Evolutionary conservation across 495 filamentous ascomycete genomes (phyloP).

Genomic region (Haplographium delicatum): DNA sequence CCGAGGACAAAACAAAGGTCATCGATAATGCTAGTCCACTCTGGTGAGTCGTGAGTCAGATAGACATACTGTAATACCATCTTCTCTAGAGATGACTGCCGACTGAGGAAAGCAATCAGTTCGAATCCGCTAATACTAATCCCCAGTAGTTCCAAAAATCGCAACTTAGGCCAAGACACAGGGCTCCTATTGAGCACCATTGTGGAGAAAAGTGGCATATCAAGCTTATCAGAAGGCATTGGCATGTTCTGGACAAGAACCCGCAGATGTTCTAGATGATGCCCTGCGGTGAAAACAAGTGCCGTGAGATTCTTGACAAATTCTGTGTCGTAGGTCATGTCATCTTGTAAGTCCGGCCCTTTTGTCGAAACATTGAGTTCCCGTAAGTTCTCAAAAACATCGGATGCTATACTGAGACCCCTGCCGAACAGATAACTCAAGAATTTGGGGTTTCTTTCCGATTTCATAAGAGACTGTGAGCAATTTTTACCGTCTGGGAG

Average conservation of each 20-base stretch:
- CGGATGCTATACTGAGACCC: background rate
- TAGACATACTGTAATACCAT: background rate
- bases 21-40: background rate
- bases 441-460: background rate
- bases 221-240: background rate
- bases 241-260: background rate
- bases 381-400: background rate
- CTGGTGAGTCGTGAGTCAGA: background rate
- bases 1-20: background rate
- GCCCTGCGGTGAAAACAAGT: background rate
- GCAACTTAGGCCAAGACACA: background rate
- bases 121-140: background rate
- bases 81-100: background rate
- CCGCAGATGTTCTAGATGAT: background rate
- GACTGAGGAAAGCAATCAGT: slow-evolving; percentile 1
- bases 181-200: background rate
- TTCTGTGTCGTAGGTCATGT: background rate
- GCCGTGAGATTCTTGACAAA: background rate
- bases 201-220: background rate
- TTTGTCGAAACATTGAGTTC: background rate
- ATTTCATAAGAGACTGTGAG: background rate
- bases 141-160: background rate
- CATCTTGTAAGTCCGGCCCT: background rate
- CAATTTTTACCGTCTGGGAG: background rate
- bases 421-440: background rate